A percentile compares a stretch with the other conserved stretches of the same genome.
Evolutionary conservation across 2,329 filamentous ascomycete species (phyloP).

Genomic region (Calonectria pauciramosa): DNA sequence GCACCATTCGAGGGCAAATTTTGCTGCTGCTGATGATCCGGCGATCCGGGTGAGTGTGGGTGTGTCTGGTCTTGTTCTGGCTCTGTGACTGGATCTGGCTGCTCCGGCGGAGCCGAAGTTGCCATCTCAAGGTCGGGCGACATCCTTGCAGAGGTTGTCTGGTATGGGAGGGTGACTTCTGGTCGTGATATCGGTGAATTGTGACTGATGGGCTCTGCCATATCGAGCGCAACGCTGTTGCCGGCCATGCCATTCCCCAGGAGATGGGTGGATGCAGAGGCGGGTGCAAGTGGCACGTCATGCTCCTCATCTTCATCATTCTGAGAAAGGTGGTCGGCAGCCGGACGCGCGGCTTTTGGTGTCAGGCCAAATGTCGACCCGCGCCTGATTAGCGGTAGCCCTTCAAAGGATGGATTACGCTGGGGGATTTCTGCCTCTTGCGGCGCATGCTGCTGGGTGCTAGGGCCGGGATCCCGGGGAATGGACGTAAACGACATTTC

Average conservation of each 20-base stretch:
- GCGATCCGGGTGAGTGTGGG: slow-evolving; percentile 15
- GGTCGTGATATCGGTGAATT: slow-evolving; percentile 18
- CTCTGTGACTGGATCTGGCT: slow-evolving; percentile 10
- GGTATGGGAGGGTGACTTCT: slow-evolving; percentile 10
- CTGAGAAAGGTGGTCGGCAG: slow-evolving; percentile 49
- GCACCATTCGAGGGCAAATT: slow-evolving; percentile 20
- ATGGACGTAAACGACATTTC: slow-evolving; percentile 20
- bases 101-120: slow-evolving; percentile 23
- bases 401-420: slow-evolving; percentile 66
- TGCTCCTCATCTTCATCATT: slow-evolving; percentile 51
- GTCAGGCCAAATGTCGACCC: slow-evolving; percentile 68
- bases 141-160: slow-evolving; percentile 23
- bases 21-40: slow-evolving; percentile 35
- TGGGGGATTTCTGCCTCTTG: slow-evolving; percentile 48
- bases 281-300: slow-evolving; percentile 21
- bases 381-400: slow-evolving; percentile 70
- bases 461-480: slow-evolving; percentile 30
- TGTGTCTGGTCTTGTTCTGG: slow-evolving; percentile 18
- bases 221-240: not conserved
- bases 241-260: slow-evolving; percentile 21
- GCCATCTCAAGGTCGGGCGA: slow-evolving; percentile 11
- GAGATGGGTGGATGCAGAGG: slow-evolving; percentile 4
- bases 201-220: slow-evolving; percentile 1
- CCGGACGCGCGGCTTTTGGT: slow-evolving; percentile 51
- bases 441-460: slow-evolving; percentile 15